A percentile compares a stretch with the other conserved stretches of the same genome.
phyloP scores from a whole-genome alignment of 2,329 filamentous ascomycete species.

The Cercospora beticola region DNA sequence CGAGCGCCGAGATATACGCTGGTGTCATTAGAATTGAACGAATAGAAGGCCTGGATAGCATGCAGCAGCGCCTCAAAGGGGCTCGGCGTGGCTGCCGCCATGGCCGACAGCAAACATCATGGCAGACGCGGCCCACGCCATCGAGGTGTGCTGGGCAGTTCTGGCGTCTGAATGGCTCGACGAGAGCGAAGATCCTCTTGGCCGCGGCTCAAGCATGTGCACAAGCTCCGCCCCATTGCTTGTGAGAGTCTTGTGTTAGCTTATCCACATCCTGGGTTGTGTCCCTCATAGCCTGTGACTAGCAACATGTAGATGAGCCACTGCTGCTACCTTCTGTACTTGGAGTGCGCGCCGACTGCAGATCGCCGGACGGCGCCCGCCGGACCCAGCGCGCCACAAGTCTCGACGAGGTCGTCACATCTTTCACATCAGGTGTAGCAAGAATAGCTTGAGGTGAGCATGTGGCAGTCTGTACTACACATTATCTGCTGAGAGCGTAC shows the following conservation, averaged over 20 bases:
- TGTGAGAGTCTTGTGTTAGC: slow-evolving; percentile 16
- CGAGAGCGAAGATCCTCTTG: slow-evolving; percentile 7
- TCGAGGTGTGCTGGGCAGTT: background rate
- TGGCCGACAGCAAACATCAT: slow-evolving; percentile 3
- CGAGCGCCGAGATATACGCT: background rate
- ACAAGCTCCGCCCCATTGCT: slow-evolving; percentile 17
- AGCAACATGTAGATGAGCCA: background rate
- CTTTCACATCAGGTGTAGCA: background rate
- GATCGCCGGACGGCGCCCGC: background rate
- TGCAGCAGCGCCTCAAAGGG: background rate
- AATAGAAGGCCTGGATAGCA: slow-evolving; percentile 10
- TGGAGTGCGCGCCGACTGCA: slow-evolving; percentile 5
- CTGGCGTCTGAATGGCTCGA: slow-evolving; percentile 5
- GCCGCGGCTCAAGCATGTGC: slow-evolving; percentile 14
- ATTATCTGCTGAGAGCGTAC: background rate
- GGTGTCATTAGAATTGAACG: slow-evolving; percentile 15
- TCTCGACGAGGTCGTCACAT: background rate
- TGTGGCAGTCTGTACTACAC: background rate
- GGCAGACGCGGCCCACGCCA: background rate
- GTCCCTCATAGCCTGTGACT: background rate
- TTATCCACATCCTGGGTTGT: background rate
- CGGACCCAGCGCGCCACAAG: background rate
- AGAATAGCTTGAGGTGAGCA: background rate
- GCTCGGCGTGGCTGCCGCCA: background rate
- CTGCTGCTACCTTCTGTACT: slow-evolving; percentile 5